These are phyloP conservation scores for Pachysandra terminalis DNA, from an alignment of 164 flowering plant genomes.

Conservation along the genomic window DNA sequence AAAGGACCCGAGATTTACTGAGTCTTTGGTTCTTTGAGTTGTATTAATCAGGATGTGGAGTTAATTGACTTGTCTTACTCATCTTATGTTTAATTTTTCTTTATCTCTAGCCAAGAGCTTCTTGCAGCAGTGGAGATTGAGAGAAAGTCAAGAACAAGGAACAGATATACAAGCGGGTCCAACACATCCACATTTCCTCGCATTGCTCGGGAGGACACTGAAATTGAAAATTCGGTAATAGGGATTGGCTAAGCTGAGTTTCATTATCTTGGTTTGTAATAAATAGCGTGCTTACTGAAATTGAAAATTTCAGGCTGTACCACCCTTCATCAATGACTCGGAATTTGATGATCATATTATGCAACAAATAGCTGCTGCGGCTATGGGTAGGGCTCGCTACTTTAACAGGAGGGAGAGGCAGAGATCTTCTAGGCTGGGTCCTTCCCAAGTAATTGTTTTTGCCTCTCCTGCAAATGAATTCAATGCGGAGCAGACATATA, in stretches of 20 bases:
- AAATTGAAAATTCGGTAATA: conserved; percentile 29
- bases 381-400: conserved; percentile 36
- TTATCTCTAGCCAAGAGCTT: conserved; percentile 62
- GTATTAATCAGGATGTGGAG: no score
- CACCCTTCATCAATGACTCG: conserved; percentile 36
- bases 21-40: not conserved
- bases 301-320: conserved; percentile 35
- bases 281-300: not conserved
- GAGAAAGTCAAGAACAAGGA: conserved; percentile 40
- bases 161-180: conserved; percentile 2
- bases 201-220: conserved; percentile 27
- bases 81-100: not conserved
- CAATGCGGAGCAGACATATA: conserved; percentile 13
- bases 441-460: conserved; percentile 30
- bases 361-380: conserved; percentile 58
- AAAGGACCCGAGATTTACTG: not conserved
- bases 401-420: conserved; percentile 43
- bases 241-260: conserved; percentile 3
- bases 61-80: not conserved
- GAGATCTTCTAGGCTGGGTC: conserved; percentile 32
- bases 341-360: conserved; percentile 55
- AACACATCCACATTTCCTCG: conserved; percentile 17
- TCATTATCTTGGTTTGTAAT: conserved; percentile 6
- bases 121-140: conserved; percentile 53
- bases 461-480: conserved; percentile 27